Percentiles rank a stretch among this genome's conserved stretches.
These are phyloP conservation scores for Oryza longistaminata DNA, from an alignment of 176 grass and related monocot genomes.

Conservation along the genomic window DNA sequence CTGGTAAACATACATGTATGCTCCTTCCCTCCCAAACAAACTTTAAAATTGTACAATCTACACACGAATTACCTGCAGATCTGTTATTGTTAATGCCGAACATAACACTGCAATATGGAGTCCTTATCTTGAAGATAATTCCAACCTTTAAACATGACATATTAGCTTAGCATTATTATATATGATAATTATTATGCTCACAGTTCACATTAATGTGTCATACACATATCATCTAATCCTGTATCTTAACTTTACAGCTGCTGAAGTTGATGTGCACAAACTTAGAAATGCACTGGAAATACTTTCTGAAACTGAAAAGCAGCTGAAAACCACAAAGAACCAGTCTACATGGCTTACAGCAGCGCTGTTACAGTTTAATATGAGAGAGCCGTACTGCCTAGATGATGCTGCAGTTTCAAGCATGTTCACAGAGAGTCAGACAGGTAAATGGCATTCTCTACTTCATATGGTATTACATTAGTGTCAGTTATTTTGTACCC, in stretches of 20 bases:
- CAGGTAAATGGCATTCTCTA: slow-evolving; percentile 33
- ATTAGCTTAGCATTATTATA: neutral
- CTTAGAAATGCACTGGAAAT: slow-evolving; percentile 86
- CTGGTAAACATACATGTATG: slow-evolving; percentile 44
- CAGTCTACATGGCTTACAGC: slow-evolving; percentile 95
- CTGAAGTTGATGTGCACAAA: slow-evolving; percentile 58
- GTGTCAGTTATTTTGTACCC: neutral
- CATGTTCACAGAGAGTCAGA: slow-evolving; percentile 55
- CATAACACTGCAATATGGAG: neutral
- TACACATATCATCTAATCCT: slow-evolving; percentile 31
- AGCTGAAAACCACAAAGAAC: slow-evolving; percentile 81
- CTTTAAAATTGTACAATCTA: neutral
- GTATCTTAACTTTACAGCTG: slow-evolving; percentile 47
- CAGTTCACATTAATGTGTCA: neutral
- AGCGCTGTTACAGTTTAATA: slow-evolving; percentile 91
- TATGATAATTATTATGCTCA: neutral
- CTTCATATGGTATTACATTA: neutral
- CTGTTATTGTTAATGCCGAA: neutral
- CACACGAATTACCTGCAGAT: neutral
- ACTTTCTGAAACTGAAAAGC: slow-evolving; percentile 97
- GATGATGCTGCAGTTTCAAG: slow-evolving; percentile 52
- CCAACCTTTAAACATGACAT: neutral
- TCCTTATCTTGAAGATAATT: neutral
- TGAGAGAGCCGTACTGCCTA: slow-evolving; percentile 58
- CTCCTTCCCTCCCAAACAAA: neutral